Percentiles rank a stretch among this genome's conserved stretches.
Evolutionary conservation across 2,329 filamentous ascomycete species (phyloP).

Genomic region (Xylariales sp.): DNA sequence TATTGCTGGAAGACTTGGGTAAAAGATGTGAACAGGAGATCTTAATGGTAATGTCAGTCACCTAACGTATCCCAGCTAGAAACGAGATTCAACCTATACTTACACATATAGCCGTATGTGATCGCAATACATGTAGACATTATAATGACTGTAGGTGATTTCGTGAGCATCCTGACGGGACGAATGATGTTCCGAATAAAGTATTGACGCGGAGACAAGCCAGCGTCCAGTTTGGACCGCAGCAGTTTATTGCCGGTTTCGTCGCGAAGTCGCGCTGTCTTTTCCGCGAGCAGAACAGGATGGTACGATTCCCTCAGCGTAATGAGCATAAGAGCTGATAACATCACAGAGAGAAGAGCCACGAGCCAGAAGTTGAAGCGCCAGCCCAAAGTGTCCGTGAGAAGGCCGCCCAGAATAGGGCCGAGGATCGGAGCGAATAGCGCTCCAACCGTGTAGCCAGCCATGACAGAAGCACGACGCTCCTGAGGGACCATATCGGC

Average conservation of each 20-base stretch:
- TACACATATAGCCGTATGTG: constrained; percentile 30
- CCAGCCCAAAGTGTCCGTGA: constrained; percentile 26
- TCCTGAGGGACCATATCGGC: constrained; percentile 56
- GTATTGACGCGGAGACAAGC: constrained; percentile 21
- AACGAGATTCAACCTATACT: too few species aligned
- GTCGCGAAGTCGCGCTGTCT: constrained; percentile 30
- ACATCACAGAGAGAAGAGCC: constrained; percentile 23
- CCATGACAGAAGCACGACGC: constrained; percentile 43
- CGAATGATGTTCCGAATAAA: constrained; percentile 29
- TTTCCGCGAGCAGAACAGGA: constrained; percentile 28
- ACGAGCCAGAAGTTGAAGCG: constrained; percentile 33
- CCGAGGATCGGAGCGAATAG: constrained; percentile 29
- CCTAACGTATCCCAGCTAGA: too few species aligned
- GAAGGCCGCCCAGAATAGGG: constrained; percentile 28
- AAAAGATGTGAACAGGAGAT: constrained; percentile 37
- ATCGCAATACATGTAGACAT: constrained; percentile 23
- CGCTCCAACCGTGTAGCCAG: constrained; percentile 26
- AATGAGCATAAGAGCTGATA: constrained; percentile 23
- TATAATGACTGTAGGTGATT: constrained; percentile 27
- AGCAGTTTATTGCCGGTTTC: constrained; percentile 26
- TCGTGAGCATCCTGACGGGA: constrained; percentile 31
- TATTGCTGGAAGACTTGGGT: constrained; percentile 29
- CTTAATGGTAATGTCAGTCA: too few species aligned
- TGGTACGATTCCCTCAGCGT: constrained; percentile 34
- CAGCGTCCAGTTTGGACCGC: constrained; percentile 40